phyloP scores from a whole-genome alignment of 768 basidiomycete genomes.

The Russula sp. region DNA sequence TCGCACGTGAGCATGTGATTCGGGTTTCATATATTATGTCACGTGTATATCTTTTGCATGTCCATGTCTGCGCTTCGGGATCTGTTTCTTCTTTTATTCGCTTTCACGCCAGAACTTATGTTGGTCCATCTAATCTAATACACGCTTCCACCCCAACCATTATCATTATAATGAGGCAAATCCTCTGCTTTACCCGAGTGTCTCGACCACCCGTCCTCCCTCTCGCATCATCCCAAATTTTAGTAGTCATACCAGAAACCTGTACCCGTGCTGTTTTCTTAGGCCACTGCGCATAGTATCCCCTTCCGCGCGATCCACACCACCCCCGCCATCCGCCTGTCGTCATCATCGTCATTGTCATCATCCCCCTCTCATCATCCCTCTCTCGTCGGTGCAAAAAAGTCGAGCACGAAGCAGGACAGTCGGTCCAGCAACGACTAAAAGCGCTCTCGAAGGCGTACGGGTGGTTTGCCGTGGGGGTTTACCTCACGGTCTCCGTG shows the following conservation, averaged over 20 bases:
- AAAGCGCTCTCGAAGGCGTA: conserved; percentile 84
- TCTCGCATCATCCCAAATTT: conserved; percentile 35
- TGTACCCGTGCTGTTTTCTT: conserved; percentile 30
- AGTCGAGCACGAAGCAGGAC: conserved; percentile 36
- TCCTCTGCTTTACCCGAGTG: conserved; percentile 40
- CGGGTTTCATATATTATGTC: no score
- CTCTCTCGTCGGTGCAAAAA: no score
- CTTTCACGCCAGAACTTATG: no score
- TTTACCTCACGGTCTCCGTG: conserved; percentile 67
- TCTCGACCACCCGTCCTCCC: conserved; percentile 43
- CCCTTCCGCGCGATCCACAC: conserved; percentile 43
- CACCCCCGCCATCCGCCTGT: conserved; percentile 42
- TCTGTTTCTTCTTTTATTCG: no score
- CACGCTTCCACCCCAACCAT: no score
- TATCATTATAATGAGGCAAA: conserved; percentile 19
- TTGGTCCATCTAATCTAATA: no score
- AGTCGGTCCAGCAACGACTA: conserved; percentile 60
- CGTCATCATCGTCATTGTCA: conserved; percentile 29
- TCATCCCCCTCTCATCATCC: no score
- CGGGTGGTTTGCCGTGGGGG: conserved; percentile 92
- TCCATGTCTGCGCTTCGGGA: no score
- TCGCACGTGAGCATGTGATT: no score
- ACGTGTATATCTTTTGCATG: no score
- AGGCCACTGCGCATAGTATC: conserved; percentile 27
- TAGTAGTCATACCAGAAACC: conserved; percentile 28